Base-by-base conservation (phyloP, 495 filamentous ascomycete genomes). In the Penicillium roqueforti region DNA sequence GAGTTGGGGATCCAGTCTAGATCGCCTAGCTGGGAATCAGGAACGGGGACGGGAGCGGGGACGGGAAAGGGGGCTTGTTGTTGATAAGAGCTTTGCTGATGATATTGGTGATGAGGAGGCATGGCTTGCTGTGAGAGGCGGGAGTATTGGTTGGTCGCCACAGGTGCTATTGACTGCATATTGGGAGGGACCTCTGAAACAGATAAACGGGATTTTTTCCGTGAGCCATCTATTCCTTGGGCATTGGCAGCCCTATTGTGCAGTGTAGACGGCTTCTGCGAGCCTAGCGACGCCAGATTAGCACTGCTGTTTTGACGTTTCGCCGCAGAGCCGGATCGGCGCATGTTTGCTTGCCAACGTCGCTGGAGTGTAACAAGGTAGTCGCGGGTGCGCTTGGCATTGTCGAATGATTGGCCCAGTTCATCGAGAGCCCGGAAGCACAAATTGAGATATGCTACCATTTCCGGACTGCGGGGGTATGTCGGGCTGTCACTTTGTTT, bases 341-440 rank as follows among this genome's bases (percentile, higher is more conserved):
- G 70, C 72, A 77, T 76, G 25, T 72, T 68, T 3, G 70, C 64
- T 57, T 77, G 74, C 74, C 74, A 77, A 36, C 74, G 61, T n/a
- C 73, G 68, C 38, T 77, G 74, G 0, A 77, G 60, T 16, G 70
- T 72, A 7, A 77, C 74, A 0, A 77, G 62, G 47, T 71, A 75
- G 32, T 76, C 73, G 4, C 73, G 67, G 0, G 73, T 76, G 3
- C 73, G 70, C 47, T 76, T 76, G 1, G 73, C 73, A 41, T 76
- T 76, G 25, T 76, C 73, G 40, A 76, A 76, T 0, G 72, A 75
- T 55, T 76, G 73, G 16, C 73, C 73, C 0, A 76, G 61, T 53
- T 76, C 73, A 36, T 76, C 73, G 6, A 76, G 59, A 2, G 74
- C 74, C 31, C 74, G 70, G 65, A 77, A 77, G 53, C 74, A 77